Evolutionary conservation across 2,329 filamentous ascomycete genomes (phyloP).

Genomic region (Diaporthe sp.): DNA sequence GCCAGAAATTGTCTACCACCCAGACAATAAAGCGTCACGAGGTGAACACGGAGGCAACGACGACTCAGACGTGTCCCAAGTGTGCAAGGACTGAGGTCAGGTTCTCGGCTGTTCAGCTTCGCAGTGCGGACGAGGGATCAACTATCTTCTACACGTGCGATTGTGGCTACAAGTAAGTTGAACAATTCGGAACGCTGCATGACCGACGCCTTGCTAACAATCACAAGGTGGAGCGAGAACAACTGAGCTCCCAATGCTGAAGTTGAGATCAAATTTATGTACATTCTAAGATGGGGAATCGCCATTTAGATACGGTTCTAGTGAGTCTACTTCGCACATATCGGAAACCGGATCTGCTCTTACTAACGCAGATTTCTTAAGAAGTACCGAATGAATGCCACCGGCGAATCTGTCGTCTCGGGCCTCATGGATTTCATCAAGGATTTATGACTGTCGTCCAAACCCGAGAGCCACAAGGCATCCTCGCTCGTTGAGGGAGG

Average conservation of each 20-base stretch:
- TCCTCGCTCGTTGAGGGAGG: neutral
- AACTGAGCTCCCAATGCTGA: slow-evolving; percentile 58
- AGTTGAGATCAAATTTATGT: neutral
- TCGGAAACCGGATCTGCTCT: neutral
- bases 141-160: slow-evolving; percentile 93
- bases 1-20: slow-evolving; percentile 88
- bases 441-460: neutral
- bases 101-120: slow-evolving; percentile 87
- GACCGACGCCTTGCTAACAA: slow-evolving; percentile 45
- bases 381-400: neutral
- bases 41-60: slow-evolving; percentile 78
- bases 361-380: neutral
- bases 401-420: neutral
- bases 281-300: slow-evolving; percentile 5
- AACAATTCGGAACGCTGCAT: slow-evolving; percentile 35
- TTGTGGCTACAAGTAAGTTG: slow-evolving; percentile 83
- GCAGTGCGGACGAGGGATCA: slow-evolving; percentile 94
- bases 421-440: slow-evolving; percentile 7
- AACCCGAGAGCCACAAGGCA: slow-evolving; percentile 14
- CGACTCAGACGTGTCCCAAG: slow-evolving; percentile 79
- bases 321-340: neutral
- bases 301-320: slow-evolving; percentile 11
- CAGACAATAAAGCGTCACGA: slow-evolving; percentile 85
- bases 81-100: slow-evolving; percentile 87
- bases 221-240: slow-evolving; percentile 68